A percentile compares a stretch with the other conserved stretches of the same genome.
These are phyloP conservation scores for Hypoxylon intermedium DNA, from an alignment of 495 filamentous ascomycete species.

Conservation along the genomic window DNA sequence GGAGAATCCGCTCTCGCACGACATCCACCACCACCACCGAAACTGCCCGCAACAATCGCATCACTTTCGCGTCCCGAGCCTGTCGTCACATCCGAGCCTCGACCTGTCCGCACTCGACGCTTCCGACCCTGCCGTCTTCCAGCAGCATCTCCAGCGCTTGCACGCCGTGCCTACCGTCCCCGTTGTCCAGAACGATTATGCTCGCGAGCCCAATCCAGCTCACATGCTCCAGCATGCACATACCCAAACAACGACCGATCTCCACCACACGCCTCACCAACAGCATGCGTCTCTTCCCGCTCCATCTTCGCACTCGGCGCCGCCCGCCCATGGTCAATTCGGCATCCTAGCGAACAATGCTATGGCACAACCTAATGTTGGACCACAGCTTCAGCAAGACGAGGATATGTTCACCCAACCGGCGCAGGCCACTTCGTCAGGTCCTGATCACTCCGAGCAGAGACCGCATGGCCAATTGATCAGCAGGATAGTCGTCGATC, in stretches of 20 bases:
- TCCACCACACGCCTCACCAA: constrained; percentile 46
- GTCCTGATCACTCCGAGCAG: constrained; percentile 45
- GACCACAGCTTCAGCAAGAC: constrained; percentile 49
- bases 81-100: constrained; percentile 51
- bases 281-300: constrained; percentile 37
- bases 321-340: constrained; percentile 46
- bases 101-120: constrained; percentile 46
- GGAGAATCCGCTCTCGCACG: constrained; percentile 26
- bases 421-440: constrained; percentile 30
- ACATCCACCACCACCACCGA: constrained; percentile 31
- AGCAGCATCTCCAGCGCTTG: constrained; percentile 49
- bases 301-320: constrained; percentile 44
- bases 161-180: constrained; percentile 47
- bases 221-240: constrained; percentile 40
- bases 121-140: constrained; percentile 42
- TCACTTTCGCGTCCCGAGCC: constrained; percentile 34
- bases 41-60: constrained; percentile 33
- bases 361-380: constrained; percentile 45
- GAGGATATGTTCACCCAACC: constrained; percentile 37
- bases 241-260: constrained; percentile 39
- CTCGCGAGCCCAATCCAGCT: constrained; percentile 35
- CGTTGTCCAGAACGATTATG: constrained; percentile 48
- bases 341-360: constrained; percentile 53
- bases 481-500: constrained; percentile 66
- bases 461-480: constrained; percentile 62